These are phyloP conservation scores for Cystofilobasidium bisporidii DNA, from an alignment of 768 basidiomycete species.

Conservation along the genomic window DNA sequence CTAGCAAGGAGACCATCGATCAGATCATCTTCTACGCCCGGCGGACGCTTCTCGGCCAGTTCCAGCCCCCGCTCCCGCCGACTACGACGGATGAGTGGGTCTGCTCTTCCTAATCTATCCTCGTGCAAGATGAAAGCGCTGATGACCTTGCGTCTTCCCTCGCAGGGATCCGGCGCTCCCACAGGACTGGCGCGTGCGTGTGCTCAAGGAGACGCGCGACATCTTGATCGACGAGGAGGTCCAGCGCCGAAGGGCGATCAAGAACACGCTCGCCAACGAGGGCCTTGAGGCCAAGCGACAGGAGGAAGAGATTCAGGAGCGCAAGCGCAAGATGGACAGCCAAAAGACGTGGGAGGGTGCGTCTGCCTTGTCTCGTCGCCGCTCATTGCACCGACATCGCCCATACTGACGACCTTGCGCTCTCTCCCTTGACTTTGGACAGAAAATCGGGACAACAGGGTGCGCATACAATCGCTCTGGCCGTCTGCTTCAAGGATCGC, in stretches of 20 bases:
- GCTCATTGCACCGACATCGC: neutral
- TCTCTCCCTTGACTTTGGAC: neutral
- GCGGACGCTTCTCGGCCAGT: slow-evolving; percentile 16
- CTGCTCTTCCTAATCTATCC: neutral
- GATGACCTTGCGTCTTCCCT: neutral
- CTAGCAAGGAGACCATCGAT: slow-evolving; percentile 15
- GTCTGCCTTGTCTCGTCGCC: slow-evolving; percentile 30
- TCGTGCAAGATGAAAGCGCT: neutral
- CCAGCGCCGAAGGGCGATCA: slow-evolving; percentile 69
- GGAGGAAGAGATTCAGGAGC: slow-evolving; percentile 66
- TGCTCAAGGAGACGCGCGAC: slow-evolving; percentile 67
- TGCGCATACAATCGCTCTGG: too few relatives aligned
- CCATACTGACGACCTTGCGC: neutral
- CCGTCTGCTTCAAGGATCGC: neutral
- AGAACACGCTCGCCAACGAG: slow-evolving; percentile 84
- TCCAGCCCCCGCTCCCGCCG: slow-evolving; percentile 17
- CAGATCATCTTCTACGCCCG: slow-evolving; percentile 25
- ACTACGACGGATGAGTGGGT: slow-evolving; percentile 15
- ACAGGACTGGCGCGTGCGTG: slow-evolving; percentile 50
- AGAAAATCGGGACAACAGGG: slow-evolving; percentile 70
- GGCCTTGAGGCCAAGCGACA: slow-evolving; percentile 77
- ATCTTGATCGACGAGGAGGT: slow-evolving; percentile 84
- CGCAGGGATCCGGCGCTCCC: slow-evolving; percentile 19
- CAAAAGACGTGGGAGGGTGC: slow-evolving; percentile 83
- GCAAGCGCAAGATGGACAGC: slow-evolving; percentile 80